phyloP scores from a whole-genome alignment of 2,329 filamentous ascomycete species.

The Pezicula rhizophila region DNA sequence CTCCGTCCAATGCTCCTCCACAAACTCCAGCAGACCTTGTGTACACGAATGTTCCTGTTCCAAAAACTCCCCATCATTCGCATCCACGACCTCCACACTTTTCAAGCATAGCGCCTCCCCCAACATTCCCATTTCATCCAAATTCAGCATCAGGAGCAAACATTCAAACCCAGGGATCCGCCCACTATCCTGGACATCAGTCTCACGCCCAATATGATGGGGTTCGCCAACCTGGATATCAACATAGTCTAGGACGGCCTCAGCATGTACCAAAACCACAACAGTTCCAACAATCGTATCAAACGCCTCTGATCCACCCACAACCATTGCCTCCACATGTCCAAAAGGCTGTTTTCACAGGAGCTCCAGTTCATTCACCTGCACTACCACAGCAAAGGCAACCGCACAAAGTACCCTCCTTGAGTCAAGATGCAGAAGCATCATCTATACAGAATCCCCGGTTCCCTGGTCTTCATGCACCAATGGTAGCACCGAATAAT shows the following conservation, averaged over 20 bases:
- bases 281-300: slow-evolving; percentile 19
- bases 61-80: slow-evolving; percentile 52
- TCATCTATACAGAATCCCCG: slow-evolving; percentile 14
- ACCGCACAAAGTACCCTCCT: slow-evolving; percentile 8
- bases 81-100: slow-evolving; percentile 43
- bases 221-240: not conserved
- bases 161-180: slow-evolving; percentile 17
- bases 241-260: slow-evolving; percentile 6
- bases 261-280: slow-evolving; percentile 15
- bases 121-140: slow-evolving; percentile 38
- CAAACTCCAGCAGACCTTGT: slow-evolving; percentile 52
- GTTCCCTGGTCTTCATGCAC: slow-evolving; percentile 21
- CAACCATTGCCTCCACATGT: slow-evolving; percentile 44
- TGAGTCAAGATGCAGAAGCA: not conserved
- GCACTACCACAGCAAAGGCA: slow-evolving; percentile 26
- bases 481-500: slow-evolving; percentile 18
- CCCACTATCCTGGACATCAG: slow-evolving; percentile 1
- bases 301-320: slow-evolving; percentile 28
- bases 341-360: slow-evolving; percentile 45
- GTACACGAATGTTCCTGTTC: slow-evolving; percentile 42
- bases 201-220: not conserved
- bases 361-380: slow-evolving; percentile 26
- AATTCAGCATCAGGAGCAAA: slow-evolving; percentile 17
- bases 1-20: slow-evolving; percentile 27
- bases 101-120: slow-evolving; percentile 40